A percentile compares a stretch with the other conserved stretches of the same genome.
Conservation (phyloP, 306 rosid genomes). For the Vicia sativa region DNA sequence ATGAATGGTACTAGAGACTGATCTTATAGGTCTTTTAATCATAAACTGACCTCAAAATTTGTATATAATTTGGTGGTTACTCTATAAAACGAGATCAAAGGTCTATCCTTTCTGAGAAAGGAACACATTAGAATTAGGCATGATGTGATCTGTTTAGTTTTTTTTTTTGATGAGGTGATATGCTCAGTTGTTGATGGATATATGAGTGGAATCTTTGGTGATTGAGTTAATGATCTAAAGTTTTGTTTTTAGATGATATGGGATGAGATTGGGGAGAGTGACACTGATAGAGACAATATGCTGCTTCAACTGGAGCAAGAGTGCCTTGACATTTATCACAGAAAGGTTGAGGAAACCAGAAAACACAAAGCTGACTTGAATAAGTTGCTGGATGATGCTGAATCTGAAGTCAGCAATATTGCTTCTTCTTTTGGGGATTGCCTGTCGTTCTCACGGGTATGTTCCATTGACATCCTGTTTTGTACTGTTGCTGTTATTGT, state of each 20-base stretch:
- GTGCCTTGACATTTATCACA: conserved; percentile 80
- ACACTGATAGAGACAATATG: conserved; percentile 73
- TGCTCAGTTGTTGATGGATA: background rate
- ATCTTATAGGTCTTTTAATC: background rate
- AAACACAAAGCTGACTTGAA: conserved; percentile 70
- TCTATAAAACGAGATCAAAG: background rate
- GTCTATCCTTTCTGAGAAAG: background rate
- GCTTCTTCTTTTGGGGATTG: conserved; percentile 68
- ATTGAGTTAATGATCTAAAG: conserved; percentile 18
- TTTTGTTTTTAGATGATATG: conserved; percentile 60
- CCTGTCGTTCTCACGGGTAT: conserved; percentile 54
- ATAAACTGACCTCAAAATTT: background rate
- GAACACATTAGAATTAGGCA: background rate
- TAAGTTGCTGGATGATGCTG: conserved; percentile 63
- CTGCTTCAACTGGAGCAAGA: conserved; percentile 93
- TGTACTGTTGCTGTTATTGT: conserved; percentile 2
- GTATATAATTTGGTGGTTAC: background rate
- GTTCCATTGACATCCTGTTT: conserved; percentile 5
- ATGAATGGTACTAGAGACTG: background rate
- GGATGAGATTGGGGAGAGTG: conserved; percentile 95
- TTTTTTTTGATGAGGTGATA: too few species aligned
- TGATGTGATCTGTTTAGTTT: background rate
- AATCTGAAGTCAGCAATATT: conserved; percentile 57
- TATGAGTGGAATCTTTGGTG: background rate
- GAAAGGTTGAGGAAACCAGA: conserved; percentile 76